Conservation (phyloP, 495 filamentous ascomycete genomes). For the Tuber aestivum region DNA sequence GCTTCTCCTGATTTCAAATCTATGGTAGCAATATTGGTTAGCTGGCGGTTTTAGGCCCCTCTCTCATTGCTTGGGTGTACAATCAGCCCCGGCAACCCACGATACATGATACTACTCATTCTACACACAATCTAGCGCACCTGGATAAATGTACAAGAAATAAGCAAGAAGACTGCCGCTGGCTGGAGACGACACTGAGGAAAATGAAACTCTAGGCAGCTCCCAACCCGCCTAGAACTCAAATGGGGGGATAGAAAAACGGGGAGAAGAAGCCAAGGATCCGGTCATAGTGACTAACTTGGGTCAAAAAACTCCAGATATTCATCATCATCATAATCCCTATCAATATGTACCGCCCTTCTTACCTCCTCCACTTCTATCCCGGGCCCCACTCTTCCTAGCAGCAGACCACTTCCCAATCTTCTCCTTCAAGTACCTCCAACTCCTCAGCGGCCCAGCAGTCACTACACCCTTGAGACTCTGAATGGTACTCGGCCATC, state of each 20-base stretch:
- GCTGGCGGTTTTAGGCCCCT: background rate
- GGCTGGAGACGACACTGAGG: background rate
- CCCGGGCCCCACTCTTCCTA: slow-evolving; percentile 29
- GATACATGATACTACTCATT: background rate
- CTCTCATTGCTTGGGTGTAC: background rate
- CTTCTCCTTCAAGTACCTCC: slow-evolving; percentile 79
- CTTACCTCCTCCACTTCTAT: background rate
- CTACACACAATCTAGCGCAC: background rate
- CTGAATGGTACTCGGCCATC: slow-evolving; percentile 83
- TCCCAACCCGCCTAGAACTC: background rate
- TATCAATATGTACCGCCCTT: background rate
- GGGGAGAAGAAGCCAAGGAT: background rate
- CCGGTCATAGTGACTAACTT: background rate
- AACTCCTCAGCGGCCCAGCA: slow-evolving; percentile 60
- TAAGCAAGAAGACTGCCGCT: background rate
- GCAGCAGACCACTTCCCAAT: slow-evolving; percentile 60
- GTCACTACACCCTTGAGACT: slow-evolving; percentile 75
- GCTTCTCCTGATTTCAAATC: background rate
- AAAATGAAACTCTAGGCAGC: background rate
- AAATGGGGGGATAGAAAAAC: background rate
- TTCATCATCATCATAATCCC: background rate
- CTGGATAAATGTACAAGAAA: background rate
- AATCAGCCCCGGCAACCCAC: background rate
- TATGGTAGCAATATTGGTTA: background rate
- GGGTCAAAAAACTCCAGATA: background rate